A percentile compares a stretch with the other conserved stretches of the same genome.
Evolutionary conservation across 495 filamentous ascomycete species (phyloP).

Genomic region (Penicillium robsamsonii): DNA sequence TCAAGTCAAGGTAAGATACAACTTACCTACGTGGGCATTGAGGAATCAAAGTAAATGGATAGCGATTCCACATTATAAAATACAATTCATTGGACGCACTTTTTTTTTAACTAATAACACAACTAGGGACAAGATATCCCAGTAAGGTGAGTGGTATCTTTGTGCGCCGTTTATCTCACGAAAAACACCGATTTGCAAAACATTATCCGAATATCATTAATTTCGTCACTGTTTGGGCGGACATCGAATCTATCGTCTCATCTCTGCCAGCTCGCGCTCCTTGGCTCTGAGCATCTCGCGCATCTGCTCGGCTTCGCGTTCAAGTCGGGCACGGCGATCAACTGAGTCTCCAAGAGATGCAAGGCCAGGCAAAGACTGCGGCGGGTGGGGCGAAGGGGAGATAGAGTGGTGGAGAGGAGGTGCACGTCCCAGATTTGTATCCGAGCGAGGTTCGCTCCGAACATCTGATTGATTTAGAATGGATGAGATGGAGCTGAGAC

Average conservation of each 20-base stretch:
- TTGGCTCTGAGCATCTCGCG: constrained; percentile 70
- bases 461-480: constrained; percentile 61
- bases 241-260: constrained; percentile 39
- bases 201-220: constrained; percentile 23
- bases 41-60: background rate
- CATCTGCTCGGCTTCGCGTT: constrained; percentile 75
- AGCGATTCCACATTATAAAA: constrained; percentile 17
- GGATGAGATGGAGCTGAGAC: constrained; percentile 76
- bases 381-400: constrained; percentile 26
- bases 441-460: constrained; percentile 48
- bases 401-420: constrained; percentile 33
- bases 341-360: constrained; percentile 56
- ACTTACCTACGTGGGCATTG: background rate
- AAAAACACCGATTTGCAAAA: constrained; percentile 17
- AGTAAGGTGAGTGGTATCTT: constrained; percentile 31
- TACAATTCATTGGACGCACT: constrained; percentile 27
- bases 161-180: constrained; percentile 26
- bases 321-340: constrained; percentile 63
- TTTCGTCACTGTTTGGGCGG: constrained; percentile 22
- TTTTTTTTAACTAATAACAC: constrained; percentile 22
- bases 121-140: constrained; percentile 18
- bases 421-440: constrained; percentile 42
- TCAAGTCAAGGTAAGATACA: background rate
- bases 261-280: constrained; percentile 73
- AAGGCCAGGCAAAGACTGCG: constrained; percentile 38